Evolutionary conservation across 129 eudicot genomes (phyloP).

Genomic region (sunflower (Helianthus annuus)): DNA sequence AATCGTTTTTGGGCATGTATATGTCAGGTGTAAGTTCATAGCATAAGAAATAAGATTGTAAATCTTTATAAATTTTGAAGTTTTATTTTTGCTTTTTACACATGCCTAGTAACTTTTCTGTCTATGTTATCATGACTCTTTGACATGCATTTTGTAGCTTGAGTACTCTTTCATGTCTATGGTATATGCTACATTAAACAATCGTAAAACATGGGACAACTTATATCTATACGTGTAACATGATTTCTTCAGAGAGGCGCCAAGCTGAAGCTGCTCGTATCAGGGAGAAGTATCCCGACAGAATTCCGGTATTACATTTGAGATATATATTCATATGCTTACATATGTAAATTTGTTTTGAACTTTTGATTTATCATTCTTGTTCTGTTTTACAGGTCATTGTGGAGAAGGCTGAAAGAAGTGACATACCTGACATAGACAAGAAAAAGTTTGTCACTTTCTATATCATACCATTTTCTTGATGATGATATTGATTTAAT

Average conservation of each 20-base stretch:
- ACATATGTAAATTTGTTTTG: not conserved
- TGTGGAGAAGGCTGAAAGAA: slow-evolving; percentile 92
- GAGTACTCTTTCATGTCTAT: not conserved
- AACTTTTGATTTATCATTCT: not conserved
- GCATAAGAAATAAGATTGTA: not conserved
- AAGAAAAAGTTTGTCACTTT: slow-evolving; percentile 75
- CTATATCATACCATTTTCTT: not conserved
- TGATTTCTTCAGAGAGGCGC: slow-evolving; percentile 64
- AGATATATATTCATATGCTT: not conserved
- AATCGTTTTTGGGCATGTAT: not conserved
- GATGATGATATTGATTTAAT: not conserved
- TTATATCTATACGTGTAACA: not conserved
- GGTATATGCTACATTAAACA: not conserved
- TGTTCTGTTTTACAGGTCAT: slow-evolving; percentile 56
- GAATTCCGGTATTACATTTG: slow-evolving; percentile 69
- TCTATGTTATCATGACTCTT: not conserved
- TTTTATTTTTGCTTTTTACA: not conserved
- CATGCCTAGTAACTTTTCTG: not conserved
- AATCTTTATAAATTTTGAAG: not conserved
- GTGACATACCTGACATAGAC: slow-evolving; percentile 89
- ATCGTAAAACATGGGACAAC: not conserved
- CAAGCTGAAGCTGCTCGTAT: slow-evolving; percentile 98
- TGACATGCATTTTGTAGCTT: not conserved
- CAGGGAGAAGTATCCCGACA: slow-evolving; percentile 94
- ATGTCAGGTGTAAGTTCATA: not conserved